These are phyloP conservation scores for Aquilaria malaccensis DNA, from an alignment of 345 rosid species.

Conservation along the genomic window DNA sequence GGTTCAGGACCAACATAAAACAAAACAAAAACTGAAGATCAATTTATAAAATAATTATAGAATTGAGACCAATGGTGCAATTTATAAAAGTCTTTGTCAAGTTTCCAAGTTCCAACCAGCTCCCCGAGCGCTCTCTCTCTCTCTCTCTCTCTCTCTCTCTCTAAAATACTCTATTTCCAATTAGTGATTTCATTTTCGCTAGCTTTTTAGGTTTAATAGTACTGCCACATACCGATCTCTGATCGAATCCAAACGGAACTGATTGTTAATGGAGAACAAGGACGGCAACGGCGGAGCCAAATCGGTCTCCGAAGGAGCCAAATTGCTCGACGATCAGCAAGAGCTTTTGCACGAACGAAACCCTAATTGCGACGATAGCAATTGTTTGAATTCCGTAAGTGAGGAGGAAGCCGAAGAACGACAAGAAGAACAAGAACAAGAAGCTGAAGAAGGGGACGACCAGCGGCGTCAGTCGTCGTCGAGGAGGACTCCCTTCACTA, in stretches of 20 bases:
- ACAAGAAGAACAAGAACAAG: slow-evolving; percentile 13
- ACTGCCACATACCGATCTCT: slow-evolving; percentile 7
- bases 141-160: background rate
- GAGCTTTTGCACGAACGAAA: slow-evolving; percentile 13
- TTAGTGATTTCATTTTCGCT: background rate
- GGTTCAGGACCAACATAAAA: too few species aligned
- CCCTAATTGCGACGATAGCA: slow-evolving; percentile 24
- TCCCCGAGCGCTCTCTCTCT: too few species aligned
- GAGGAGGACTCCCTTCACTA: slow-evolving; percentile 67
- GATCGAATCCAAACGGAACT: slow-evolving; percentile 2
- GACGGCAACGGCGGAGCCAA: slow-evolving; percentile 11
- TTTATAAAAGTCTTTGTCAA: too few species aligned
- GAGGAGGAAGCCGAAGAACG: slow-evolving; percentile 16
- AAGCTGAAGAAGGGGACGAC: slow-evolving; percentile 14
- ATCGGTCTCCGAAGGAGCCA: slow-evolving; percentile 4
- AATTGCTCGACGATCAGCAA: slow-evolving; percentile 16
- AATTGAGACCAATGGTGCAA: too few species aligned
- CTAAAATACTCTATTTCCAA: background rate
- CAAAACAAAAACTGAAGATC: too few species aligned
- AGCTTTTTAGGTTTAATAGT: background rate
- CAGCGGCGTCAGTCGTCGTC: slow-evolving; percentile 30
- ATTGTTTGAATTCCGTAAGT: slow-evolving; percentile 7
- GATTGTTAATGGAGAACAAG: slow-evolving; percentile 25
- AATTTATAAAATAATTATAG: too few species aligned
- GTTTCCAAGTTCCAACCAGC: too few species aligned